Percentiles rank a stretch among this genome's conserved stretches.
phyloP scores from a whole-genome alignment of 73 alveolate species.

The Symbiodinium natans region DNA sequence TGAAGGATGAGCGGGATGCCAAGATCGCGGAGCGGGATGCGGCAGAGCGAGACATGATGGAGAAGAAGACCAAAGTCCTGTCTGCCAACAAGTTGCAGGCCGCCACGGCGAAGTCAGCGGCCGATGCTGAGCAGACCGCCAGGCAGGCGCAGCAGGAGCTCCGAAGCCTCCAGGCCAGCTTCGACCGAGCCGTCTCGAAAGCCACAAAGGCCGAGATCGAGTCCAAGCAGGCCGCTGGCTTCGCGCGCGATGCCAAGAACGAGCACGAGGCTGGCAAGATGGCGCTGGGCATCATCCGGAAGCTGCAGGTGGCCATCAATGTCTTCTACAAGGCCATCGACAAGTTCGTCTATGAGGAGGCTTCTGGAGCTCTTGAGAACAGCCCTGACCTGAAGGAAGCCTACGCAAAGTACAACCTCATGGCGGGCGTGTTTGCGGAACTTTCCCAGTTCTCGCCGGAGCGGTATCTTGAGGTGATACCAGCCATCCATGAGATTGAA shows the following conservation, averaged over 20 bases:
- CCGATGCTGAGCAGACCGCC: background rate
- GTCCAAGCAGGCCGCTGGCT: background rate
- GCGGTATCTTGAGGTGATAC: background rate
- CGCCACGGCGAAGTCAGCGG: background rate
- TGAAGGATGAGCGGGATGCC: background rate
- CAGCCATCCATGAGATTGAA: background rate
- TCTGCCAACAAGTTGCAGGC: background rate
- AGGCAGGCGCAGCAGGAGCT: background rate
- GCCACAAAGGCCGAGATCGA: background rate
- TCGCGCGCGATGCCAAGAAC: background rate
- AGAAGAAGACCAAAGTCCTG: background rate
- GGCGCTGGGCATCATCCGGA: background rate
- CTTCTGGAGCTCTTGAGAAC: background rate
- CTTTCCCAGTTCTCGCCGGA: background rate
- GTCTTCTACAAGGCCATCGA: background rate
- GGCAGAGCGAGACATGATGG: background rate
- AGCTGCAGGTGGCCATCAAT: background rate
- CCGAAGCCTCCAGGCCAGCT: background rate
- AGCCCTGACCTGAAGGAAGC: background rate
- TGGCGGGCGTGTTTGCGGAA: background rate
- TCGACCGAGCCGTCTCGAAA: background rate
- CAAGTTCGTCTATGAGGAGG: background rate
- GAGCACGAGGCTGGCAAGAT: background rate
- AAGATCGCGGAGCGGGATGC: background rate
- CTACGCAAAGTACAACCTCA: background rate